These are phyloP conservation scores for Tylopilus subfusipes DNA, from an alignment of 768 basidiomycete genomes.

Conservation along the genomic window DNA sequence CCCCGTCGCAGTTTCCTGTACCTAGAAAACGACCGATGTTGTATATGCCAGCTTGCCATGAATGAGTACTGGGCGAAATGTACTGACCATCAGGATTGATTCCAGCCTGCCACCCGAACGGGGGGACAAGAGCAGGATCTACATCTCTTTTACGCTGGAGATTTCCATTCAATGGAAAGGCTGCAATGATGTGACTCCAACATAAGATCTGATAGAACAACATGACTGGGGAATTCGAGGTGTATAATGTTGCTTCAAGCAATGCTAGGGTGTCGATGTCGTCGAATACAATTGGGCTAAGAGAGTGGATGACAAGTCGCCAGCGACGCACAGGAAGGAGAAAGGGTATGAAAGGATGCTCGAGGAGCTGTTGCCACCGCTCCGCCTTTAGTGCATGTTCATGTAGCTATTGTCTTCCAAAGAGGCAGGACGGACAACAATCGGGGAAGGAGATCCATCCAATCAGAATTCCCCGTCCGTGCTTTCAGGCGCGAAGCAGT, in stretches of 20 bases:
- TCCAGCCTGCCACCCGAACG: slow-evolving; percentile 55
- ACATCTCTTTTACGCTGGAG: slow-evolving; percentile 41
- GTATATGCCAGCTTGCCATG: not conserved
- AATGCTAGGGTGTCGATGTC: not conserved
- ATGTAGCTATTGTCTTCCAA: slow-evolving; percentile 15
- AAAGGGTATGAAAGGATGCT: slow-evolving; percentile 6
- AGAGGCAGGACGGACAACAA: not conserved
- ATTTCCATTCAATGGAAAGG: slow-evolving; percentile 17
- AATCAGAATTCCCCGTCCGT: not conserved
- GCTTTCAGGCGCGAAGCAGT: not conserved
- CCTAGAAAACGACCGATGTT: slow-evolving; percentile 26
- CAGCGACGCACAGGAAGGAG: slow-evolving; percentile 13
- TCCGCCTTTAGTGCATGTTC: slow-evolving; percentile 1
- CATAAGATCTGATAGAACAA: slow-evolving; percentile 10
- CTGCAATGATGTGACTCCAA: slow-evolving; percentile 3
- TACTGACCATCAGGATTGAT: slow-evolving; percentile 58
- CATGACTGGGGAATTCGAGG: slow-evolving; percentile 10
- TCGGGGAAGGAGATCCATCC: not conserved
- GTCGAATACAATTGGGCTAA: not conserved
- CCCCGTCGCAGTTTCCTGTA: slow-evolving; percentile 70
- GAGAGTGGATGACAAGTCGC: slow-evolving; percentile 13
- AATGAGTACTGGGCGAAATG: not conserved
- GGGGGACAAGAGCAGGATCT: slow-evolving; percentile 52
- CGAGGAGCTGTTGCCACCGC: not conserved
- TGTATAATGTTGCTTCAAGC: not conserved